Conservation (phyloP, 129 eudicot species). For the Erigeron canadensis region DNA sequence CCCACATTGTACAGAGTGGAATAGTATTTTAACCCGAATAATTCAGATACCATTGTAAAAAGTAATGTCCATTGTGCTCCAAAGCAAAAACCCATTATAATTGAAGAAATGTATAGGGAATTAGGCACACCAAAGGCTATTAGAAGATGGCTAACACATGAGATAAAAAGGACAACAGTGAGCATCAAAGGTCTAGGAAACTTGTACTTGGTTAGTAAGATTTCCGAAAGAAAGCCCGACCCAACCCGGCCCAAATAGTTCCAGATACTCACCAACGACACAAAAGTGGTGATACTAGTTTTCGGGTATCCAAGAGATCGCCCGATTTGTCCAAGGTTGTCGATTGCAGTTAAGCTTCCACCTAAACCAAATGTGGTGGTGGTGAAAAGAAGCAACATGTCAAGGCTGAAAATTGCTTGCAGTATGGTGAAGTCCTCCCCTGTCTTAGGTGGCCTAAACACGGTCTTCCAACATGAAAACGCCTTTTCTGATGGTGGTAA, state of each 20-base stretch:
- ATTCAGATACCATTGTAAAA: constrained; percentile 59
- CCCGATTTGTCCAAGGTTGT: constrained; percentile 76
- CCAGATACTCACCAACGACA: constrained; percentile 81
- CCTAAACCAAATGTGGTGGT: constrained; percentile 60
- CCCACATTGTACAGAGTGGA: constrained; percentile 65
- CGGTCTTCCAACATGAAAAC: constrained; percentile 37
- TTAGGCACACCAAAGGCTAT: constrained; percentile 69
- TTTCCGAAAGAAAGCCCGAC: constrained; percentile 56
- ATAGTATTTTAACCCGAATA: constrained; percentile 67
- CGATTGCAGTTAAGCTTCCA: constrained; percentile 69
- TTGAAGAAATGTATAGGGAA: constrained; percentile 53
- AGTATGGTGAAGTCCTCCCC: constrained; percentile 69
- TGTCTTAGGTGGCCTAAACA: constrained; percentile 54
- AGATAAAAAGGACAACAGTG: constrained; percentile 49
- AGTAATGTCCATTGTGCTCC: constrained; percentile 78
- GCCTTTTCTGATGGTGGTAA: constrained; percentile 1
- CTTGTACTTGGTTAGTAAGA: constrained; percentile 54
- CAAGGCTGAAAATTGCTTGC: constrained; percentile 66
- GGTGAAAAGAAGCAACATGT: constrained; percentile 55
- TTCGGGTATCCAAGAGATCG: constrained; percentile 59
- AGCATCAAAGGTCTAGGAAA: constrained; percentile 75
- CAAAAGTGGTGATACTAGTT: constrained; percentile 50
- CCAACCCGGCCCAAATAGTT: constrained; percentile 60
- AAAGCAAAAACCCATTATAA: constrained; percentile 60
- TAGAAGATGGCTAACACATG: constrained; percentile 68